Evolutionary conservation across 2,329 filamentous ascomycete genomes (phyloP).

Genomic region (Cadophora malorum): DNA sequence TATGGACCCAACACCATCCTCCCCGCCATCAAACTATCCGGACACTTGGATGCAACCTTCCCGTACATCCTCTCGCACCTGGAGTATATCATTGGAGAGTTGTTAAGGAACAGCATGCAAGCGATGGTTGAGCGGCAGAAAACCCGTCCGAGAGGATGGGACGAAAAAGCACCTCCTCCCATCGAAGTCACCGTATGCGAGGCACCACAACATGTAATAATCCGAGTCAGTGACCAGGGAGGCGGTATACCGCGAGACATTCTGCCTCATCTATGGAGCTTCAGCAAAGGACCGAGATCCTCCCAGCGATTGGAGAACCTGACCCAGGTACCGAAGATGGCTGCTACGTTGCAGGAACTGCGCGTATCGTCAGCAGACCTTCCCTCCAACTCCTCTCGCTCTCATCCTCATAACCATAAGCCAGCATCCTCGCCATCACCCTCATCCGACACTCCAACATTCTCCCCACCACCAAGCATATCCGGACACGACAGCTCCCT

Average conservation of each 20-base stretch:
- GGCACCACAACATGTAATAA: slow-evolving; percentile 91
- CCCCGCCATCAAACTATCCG: slow-evolving; percentile 82
- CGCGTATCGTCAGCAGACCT: slow-evolving; percentile 48
- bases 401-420: background rate
- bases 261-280: slow-evolving; percentile 93
- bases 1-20: slow-evolving; percentile 75
- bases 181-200: slow-evolving; percentile 96
- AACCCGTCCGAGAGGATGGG: slow-evolving; percentile 40
- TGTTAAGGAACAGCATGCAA: slow-evolving; percentile 93
- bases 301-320: slow-evolving; percentile 83
- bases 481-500: slow-evolving; percentile 60
- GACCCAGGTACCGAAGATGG: slow-evolving; percentile 84
- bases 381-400: slow-evolving; percentile 13
- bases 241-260: slow-evolving; percentile 88
- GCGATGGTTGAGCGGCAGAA: slow-evolving; percentile 81
- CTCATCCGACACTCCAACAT: background rate
- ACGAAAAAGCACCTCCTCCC: slow-evolving; percentile 64
- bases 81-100: slow-evolving; percentile 96
- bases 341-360: slow-evolving; percentile 91
- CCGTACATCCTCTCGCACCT: slow-evolving; percentile 96
- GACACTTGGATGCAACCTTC: slow-evolving; percentile 88
- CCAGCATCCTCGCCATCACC: background rate
- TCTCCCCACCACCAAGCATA: slow-evolving; percentile 8
- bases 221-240: slow-evolving; percentile 93
- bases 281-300: slow-evolving; percentile 88